These are phyloP conservation scores for Sporothrix dimorphospora DNA, from an alignment of 2,329 filamentous ascomycete genomes.

Conservation along the genomic window DNA sequence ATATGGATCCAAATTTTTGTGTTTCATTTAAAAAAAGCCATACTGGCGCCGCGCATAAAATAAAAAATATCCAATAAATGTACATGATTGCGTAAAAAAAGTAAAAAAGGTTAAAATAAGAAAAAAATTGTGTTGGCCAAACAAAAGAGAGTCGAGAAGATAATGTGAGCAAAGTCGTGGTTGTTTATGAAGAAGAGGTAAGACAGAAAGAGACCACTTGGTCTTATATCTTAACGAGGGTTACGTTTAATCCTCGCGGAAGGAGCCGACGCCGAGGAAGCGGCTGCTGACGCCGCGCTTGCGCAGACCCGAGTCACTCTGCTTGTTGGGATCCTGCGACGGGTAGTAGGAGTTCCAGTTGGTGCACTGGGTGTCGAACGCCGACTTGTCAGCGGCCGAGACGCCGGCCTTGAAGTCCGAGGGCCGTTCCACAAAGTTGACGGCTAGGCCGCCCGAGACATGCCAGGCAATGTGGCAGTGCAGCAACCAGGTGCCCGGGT, in stretches of 20 bases:
- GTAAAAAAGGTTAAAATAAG: not conserved
- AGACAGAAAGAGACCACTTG: not conserved
- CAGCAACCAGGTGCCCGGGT: slow-evolving; percentile 52
- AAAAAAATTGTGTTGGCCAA: not conserved
- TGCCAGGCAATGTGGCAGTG: slow-evolving; percentile 56
- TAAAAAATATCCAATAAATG: not conserved
- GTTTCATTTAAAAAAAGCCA: not conserved
- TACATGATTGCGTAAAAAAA: not conserved
- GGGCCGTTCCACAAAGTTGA: slow-evolving; percentile 52
- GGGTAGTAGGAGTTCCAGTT: slow-evolving; percentile 34
- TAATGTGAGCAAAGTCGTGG: not conserved
- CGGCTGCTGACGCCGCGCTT: not conserved
- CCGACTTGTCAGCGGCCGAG: slow-evolving; percentile 23
- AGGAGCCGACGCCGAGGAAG: slow-evolving; percentile 16
- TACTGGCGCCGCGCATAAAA: not conserved
- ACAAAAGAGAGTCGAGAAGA: not conserved
- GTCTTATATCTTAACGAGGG: not conserved
- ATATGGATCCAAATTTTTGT: not conserved
- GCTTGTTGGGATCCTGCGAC: slow-evolving; percentile 15
- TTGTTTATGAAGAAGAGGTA: not conserved
- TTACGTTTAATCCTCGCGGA: not conserved
- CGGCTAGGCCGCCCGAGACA: slow-evolving; percentile 49
- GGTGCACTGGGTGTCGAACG: slow-evolving; percentile 30
- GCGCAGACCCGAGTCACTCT: slow-evolving; percentile 33
- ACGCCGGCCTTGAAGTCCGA: slow-evolving; percentile 25